Percentiles rank a stretch among this genome's conserved stretches.
Evolutionary conservation across 2,329 filamentous ascomycete genomes (phyloP).

Genomic region (Epichloe scottii): DNA sequence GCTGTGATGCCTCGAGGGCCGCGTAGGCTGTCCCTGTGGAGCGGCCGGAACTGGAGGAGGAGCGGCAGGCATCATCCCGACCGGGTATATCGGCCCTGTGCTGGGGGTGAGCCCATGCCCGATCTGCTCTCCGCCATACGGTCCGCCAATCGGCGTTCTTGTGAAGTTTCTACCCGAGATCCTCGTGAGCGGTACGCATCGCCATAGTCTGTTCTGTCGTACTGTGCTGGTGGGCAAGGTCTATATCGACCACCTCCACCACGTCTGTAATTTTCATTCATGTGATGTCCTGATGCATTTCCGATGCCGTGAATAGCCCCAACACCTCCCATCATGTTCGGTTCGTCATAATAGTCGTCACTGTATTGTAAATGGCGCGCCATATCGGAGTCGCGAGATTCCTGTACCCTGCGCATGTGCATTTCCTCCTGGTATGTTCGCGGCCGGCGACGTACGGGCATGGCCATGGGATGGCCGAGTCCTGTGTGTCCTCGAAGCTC

Average conservation of each 20-base stretch:
- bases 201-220: conserved; percentile 21
- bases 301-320: conserved; percentile 31
- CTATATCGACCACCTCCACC: conserved; percentile 1
- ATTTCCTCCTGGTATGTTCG: conserved; percentile 34
- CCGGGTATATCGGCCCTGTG: conserved; percentile 19
- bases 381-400: conserved; percentile 30
- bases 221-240: not conserved
- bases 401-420: conserved; percentile 32
- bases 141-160: conserved; percentile 25
- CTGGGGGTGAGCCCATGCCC: conserved; percentile 20
- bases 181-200: conserved; percentile 31
- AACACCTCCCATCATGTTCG: conserved; percentile 19
- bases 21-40: not conserved
- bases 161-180: too few relatives aligned
- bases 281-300: conserved; percentile 43
- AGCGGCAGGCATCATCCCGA: conserved; percentile 12
- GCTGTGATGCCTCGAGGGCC: conserved; percentile 24
- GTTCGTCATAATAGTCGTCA: conserved; percentile 28
- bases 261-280: conserved; percentile 45
- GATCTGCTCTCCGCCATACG: conserved; percentile 33
- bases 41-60: not conserved
- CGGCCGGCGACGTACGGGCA: conserved; percentile 13
- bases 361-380: conserved; percentile 13
- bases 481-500: conserved; percentile 14
- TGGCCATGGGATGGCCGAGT: conserved; percentile 7